phyloP scores from a whole-genome alignment of 306 rosid genomes.

The Prunus fruticosa region DNA sequence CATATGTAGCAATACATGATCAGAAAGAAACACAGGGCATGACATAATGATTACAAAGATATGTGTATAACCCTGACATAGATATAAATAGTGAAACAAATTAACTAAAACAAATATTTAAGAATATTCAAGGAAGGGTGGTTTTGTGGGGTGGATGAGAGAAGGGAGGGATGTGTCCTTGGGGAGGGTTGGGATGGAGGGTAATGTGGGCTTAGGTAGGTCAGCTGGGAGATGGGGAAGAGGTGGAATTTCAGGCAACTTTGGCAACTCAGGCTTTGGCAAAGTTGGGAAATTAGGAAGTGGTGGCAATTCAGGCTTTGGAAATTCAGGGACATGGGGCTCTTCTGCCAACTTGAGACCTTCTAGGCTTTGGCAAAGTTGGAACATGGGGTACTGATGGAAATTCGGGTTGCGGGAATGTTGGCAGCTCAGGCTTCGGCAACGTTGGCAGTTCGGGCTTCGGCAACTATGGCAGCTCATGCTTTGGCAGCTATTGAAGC shows the following conservation, averaged over 20 bases:
- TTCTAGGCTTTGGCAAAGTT: too few species aligned
- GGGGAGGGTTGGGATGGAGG: conserved; percentile 5
- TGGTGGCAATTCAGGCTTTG: conserved; percentile 3
- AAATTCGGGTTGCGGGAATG: too few species aligned
- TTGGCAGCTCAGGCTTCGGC: too few species aligned
- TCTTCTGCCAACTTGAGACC: too few species aligned
- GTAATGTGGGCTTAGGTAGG: conserved; percentile 2
- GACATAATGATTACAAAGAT: background rate
- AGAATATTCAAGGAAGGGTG: background rate
- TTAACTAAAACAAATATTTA: too few species aligned
- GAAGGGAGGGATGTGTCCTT: background rate
- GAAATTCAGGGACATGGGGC: conserved; percentile 7
- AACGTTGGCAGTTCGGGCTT: too few species aligned
- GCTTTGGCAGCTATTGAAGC: too few species aligned
- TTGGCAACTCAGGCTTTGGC: conserved; percentile 13
- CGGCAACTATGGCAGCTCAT: too few species aligned
- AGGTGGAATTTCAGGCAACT: conserved; percentile 9
- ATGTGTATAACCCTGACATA: background rate
- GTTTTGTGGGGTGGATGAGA: background rate
- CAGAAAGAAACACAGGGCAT: background rate
- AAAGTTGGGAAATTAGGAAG: background rate
- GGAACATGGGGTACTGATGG: too few species aligned
- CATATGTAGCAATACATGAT: background rate
- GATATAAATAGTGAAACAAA: background rate
- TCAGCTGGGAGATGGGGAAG: conserved; percentile 8